Base-by-base conservation (phyloP, 192 early-diverging fungal species). In the Backusella mclennaniae region DNA sequence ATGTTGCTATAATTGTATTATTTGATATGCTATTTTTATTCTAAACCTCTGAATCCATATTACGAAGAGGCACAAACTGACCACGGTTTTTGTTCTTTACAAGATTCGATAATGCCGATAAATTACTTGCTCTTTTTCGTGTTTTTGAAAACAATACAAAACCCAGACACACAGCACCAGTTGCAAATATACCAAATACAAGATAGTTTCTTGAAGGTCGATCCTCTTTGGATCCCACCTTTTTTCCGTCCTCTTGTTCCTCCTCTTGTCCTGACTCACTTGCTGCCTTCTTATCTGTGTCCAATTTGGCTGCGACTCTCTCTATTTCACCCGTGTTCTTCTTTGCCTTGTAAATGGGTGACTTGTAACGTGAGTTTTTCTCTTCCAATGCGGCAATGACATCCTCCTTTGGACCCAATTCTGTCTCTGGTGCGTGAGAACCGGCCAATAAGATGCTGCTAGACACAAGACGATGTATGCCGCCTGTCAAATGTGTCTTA, bases 401-500 rank as follows among this genome's bases (percentile, higher is more conserved):
- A 15, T 71, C 44, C 6, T 56, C 46, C 17, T 31, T n/a, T 17
- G 39, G 14, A 14, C 38, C 44, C 14, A 78, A 36, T 41, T 19
- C 21, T 0, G 39, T 67, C n/a, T 31, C 12, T 17, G 67, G 41
- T 19, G 59, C 71, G 5, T 74, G 66, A 2, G 77, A 78, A 3
- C 72, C 77, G 8, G 77, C 73, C 44, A 74, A 44, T 8, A 78
- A 66, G 6, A 78, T 74, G 26, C 77, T 78, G 17, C 79, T 79
- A 8, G 81, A 78, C 63, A 83, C 73, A 35, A 74, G 21, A 23
- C 73, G 75, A 74, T 79, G 39, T 72, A 35, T 74, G 75, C 76
- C 79, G n/a, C 82, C 82, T 63, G 82, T 80, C 70, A 80, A 71
- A 67, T 83, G 82, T 14, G 68, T 46, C 21, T 44, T 69, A 39